Percentiles rank a stretch among this genome's conserved stretches.
Evolutionary conservation across 2,329 filamentous ascomycete genomes (phyloP).

Genomic region (Aspergillus aculeatinus): DNA sequence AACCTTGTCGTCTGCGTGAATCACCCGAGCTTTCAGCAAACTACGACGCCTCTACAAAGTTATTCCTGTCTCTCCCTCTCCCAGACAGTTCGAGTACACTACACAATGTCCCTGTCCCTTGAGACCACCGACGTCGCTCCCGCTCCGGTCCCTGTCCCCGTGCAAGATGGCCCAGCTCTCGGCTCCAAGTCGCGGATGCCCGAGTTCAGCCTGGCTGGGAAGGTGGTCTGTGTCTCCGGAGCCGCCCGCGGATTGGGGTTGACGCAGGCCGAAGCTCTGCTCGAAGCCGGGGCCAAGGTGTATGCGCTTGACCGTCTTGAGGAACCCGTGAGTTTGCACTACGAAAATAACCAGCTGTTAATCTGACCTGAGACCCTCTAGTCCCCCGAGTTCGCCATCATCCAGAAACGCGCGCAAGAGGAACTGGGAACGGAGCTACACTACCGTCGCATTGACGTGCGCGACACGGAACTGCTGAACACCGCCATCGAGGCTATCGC

Average conservation of each 20-base stretch:
- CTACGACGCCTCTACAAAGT: background rate
- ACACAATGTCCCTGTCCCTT: conserved; percentile 36
- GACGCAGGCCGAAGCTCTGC: conserved; percentile 68
- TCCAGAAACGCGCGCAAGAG: conserved; percentile 62
- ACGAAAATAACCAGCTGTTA: background rate
- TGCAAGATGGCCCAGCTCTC: conserved; percentile 30
- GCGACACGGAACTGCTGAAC: conserved; percentile 68
- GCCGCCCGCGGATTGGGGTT: conserved; percentile 72
- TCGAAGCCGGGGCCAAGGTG: conserved; percentile 69
- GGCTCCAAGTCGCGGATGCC: conserved; percentile 52
- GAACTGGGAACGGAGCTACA: conserved; percentile 67
- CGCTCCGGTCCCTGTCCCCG: conserved; percentile 23
- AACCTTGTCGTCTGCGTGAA: conserved; percentile 4
- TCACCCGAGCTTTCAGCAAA: background rate
- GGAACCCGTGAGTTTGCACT: conserved; percentile 32
- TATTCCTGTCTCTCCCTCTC: background rate
- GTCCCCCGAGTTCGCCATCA: conserved; percentile 61
- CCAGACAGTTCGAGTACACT: background rate
- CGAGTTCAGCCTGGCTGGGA: conserved; percentile 73
- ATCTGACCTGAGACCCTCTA: conserved; percentile 12
- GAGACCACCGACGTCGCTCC: conserved; percentile 28
- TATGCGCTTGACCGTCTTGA: conserved; percentile 47
- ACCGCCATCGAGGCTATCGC: conserved; percentile 68
- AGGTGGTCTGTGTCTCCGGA: conserved; percentile 69
- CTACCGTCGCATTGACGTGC: conserved; percentile 79